Base-by-base conservation (phyloP, 176 grass and related monocot genomes). In the Dendrocalamus sinicus region DNA sequence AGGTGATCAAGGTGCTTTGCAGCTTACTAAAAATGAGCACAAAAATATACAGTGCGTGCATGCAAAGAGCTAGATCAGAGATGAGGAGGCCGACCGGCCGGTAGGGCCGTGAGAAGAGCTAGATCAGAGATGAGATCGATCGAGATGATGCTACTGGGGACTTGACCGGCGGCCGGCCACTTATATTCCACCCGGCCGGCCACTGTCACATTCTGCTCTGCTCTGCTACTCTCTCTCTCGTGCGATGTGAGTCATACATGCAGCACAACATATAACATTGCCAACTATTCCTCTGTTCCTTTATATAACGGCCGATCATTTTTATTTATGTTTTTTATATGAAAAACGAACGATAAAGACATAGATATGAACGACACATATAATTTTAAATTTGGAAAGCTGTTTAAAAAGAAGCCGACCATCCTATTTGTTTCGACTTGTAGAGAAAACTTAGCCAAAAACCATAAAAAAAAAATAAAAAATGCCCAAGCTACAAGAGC, bases 151-250 rank as follows among this genome's bases (percentile, higher is more conserved):
- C 23, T 30, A 28, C 24, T 15, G 24, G 12, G 73, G 57, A 45
- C 75, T 62, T 78, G 75, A 78, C 55, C 75, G 72, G 46, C 46
- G 72, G 72, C 47, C 72, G 75, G 20, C 75, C 75, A 77, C 55
- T 41, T 5, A 60, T 61, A 60, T 61, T 23, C 58, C n/a, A 62
- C 10, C 57, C 8, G 16, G 1, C 57, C 9, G 57, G 8, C 37
- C 39, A 1, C 24, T 14, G 1, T 30, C 23, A n/a, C 23, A 10
- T 30, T 19, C 65, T 67, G 64, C 60, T 62, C 10, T 14, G 7
- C 57, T 60, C 58, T 11, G 8, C 30, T 32, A 2, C 7, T 20
- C 53, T 55, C 17, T 47, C 48, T 15, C 47, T 50, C 3, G 0
- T 48, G 3, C 2, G 46, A 8, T 48, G 3, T 2, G 46, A 8